Evolutionary conservation across 805 yeast species (phyloP).

Genomic region (Tetrapisispora taiwanensis): DNA sequence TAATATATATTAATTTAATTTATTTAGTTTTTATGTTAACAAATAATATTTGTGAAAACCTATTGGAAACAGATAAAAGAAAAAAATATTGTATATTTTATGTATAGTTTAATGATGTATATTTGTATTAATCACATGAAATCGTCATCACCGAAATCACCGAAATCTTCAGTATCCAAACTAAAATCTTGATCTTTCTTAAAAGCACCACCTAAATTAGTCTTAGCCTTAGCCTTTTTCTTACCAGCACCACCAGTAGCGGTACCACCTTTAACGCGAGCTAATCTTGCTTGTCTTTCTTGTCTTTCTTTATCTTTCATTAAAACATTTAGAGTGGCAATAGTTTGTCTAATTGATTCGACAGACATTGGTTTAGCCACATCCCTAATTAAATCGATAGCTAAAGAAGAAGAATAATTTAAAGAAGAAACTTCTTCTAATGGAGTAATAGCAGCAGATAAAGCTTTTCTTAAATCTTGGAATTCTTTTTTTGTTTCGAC

Average conservation of each 20-base stretch:
- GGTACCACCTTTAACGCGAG: slow-evolving; percentile 69
- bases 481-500: slow-evolving; percentile 73
- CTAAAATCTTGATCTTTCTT: slow-evolving; percentile 60
- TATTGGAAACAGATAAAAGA: no score
- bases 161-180: slow-evolving; percentile 40
- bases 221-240: slow-evolving; percentile 74
- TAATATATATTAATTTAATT: background rate
- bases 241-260: slow-evolving; percentile 91
- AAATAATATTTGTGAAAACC: no score
- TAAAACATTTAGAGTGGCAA: slow-evolving; percentile 71
- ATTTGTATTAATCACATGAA: slow-evolving; percentile 53
- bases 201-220: slow-evolving; percentile 51
- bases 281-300: slow-evolving; percentile 79
- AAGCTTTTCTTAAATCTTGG: slow-evolving; percentile 64
- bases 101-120: background rate
- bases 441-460: slow-evolving; percentile 49
- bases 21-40: no score
- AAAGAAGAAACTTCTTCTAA: slow-evolving; percentile 52
- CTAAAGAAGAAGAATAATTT: slow-evolving; percentile 64
- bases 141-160: slow-evolving; percentile 68
- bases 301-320: slow-evolving; percentile 79
- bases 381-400: slow-evolving; percentile 80
- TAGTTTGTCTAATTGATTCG: slow-evolving; percentile 77
- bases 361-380: slow-evolving; percentile 68
- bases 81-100: background rate